Evolutionary conservation across 345 rosid species (phyloP), one percentile per base, ranked within the genome.

Genomic region (Ricinus communis): DNA sequence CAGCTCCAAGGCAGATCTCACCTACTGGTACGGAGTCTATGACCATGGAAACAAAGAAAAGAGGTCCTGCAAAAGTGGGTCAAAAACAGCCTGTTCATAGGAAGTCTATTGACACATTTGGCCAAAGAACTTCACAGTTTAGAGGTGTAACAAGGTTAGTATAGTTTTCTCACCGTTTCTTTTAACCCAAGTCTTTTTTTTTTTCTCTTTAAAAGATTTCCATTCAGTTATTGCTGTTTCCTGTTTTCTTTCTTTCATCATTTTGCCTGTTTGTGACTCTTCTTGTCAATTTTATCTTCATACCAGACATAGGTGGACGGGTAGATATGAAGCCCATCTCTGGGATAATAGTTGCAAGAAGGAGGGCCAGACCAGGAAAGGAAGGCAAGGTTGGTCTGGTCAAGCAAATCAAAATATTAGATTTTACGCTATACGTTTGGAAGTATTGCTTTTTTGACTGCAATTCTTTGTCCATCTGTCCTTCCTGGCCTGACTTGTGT

Each of bases 281-380:
- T 61, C 71, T 18, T 68, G 52, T 47, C 19, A 49, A 58, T 3
- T 4, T 46, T 61, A 15, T 53, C 15, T 31, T 15, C 30, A 25
- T 16, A 21, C 22, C 81, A 90, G 96, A 30, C 96, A 90, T 69
- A 81, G 96, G 73, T 90, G 96, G 96, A 90, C 96, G 1, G 96
- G 96, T 54, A 85, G 93, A 76, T 90, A 90, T 77, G 96, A 90
- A 80, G 96, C 96, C 47, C 96, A 90, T 82, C 85, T 90, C 0
- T 90, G 96, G 96, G 96, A 90, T 56, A 90, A 90, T 59, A 90
- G 93, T 74, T 90, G 93, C 83, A 90, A 90, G 91, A 90, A 90
- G 68, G 96, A 90, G 75, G 93, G 96, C n/a, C 96, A 90, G 74
- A 88, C 90, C 62, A 88, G 96, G 81, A 90, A 90, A 83, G 96